Conservation (phyloP, 1,139 yeast genomes). For the Keqinozyma sinolaborantium region DNA sequence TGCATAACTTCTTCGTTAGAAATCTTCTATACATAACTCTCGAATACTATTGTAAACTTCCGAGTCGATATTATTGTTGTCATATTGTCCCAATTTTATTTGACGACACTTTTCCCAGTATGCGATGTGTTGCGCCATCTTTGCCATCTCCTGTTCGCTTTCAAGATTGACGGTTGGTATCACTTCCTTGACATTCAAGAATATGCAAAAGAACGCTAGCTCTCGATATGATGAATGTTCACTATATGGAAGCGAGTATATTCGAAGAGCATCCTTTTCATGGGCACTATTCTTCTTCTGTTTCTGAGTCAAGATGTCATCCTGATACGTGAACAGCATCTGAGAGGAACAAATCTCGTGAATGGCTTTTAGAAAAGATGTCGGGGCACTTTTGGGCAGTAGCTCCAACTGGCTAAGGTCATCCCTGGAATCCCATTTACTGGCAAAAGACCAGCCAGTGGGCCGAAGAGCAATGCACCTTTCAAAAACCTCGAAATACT, state of each 20-base stretch:
- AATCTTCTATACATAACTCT: constrained; percentile 14
- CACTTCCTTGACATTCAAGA: constrained; percentile 47
- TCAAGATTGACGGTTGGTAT: constrained; percentile 79
- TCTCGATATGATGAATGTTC: constrained; percentile 92
- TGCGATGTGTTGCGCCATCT: constrained; percentile 45
- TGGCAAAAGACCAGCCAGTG: constrained; percentile 81
- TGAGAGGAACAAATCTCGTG: constrained; percentile 11
- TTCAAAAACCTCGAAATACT: constrained; percentile 44
- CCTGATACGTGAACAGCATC: constrained; percentile 22
- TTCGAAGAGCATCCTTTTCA: constrained; percentile 28
- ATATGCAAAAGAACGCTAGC: constrained; percentile 58
- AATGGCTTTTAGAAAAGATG: constrained; percentile 8
- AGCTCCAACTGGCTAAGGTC: constrained; percentile 13
- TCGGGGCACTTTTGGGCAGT: constrained; percentile 9
- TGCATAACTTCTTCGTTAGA: constrained; percentile 7
- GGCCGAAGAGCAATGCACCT: constrained; percentile 68
- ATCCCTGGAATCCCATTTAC: constrained; percentile 9
- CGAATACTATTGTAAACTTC: constrained; percentile 11
- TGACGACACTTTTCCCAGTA: constrained; percentile 36
- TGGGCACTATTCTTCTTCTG: constrained; percentile 18
- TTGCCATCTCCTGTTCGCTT: constrained; percentile 26
- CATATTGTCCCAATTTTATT: constrained; percentile 9
- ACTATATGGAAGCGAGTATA: constrained; percentile 77
- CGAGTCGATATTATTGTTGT: constrained; percentile 8
- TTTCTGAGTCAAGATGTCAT: constrained; percentile 32